phyloP scores from a whole-genome alignment of 1,139 yeast species.

The Saccharomyces hybrid region DNA sequence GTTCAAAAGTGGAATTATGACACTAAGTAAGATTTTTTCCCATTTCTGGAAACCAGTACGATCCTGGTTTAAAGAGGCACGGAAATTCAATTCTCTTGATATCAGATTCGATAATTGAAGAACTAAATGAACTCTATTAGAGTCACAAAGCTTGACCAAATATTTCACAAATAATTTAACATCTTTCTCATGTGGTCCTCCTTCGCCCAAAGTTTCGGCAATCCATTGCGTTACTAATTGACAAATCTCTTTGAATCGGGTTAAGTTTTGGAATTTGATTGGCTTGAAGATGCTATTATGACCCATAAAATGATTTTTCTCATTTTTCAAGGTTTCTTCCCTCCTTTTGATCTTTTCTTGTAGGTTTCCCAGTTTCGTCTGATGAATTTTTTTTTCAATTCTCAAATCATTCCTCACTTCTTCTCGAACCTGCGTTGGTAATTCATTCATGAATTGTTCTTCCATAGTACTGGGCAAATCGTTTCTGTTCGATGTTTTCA shows the following conservation, averaged over 20 bases:
- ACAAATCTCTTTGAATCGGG: constrained; percentile 35
- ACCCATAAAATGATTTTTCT: constrained; percentile 18
- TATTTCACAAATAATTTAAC: constrained; percentile 36
- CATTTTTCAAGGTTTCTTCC: constrained; percentile 28
- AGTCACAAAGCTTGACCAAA: constrained; percentile 21
- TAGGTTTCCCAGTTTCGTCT: constrained; percentile 14
- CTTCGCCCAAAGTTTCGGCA: constrained; percentile 33
- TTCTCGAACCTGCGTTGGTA: constrained; percentile 27
- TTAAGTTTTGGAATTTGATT: constrained; percentile 34
- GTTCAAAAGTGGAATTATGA: constrained; percentile 23
- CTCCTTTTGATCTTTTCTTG: constrained; percentile 25
- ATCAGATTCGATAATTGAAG: constrained; percentile 20
- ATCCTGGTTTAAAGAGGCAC: constrained; percentile 5
- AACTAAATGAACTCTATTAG: constrained; percentile 20
- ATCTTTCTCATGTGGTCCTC: constrained; percentile 58
- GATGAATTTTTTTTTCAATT: constrained; percentile 34
- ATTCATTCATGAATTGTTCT: constrained; percentile 22
- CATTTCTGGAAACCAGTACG: constrained; percentile 25
- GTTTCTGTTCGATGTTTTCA: not conserved
- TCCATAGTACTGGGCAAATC: constrained; percentile 15
- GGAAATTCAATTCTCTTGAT: constrained; percentile 17
- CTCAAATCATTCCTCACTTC: constrained; percentile 28
- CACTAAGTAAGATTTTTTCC: constrained; percentile 25
- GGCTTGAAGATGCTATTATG: constrained; percentile 31
- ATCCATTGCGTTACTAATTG: constrained; percentile 45